Evolutionary conservation across 129 eudicot genomes (phyloP).

Genomic region (Lonicera japonica): DNA sequence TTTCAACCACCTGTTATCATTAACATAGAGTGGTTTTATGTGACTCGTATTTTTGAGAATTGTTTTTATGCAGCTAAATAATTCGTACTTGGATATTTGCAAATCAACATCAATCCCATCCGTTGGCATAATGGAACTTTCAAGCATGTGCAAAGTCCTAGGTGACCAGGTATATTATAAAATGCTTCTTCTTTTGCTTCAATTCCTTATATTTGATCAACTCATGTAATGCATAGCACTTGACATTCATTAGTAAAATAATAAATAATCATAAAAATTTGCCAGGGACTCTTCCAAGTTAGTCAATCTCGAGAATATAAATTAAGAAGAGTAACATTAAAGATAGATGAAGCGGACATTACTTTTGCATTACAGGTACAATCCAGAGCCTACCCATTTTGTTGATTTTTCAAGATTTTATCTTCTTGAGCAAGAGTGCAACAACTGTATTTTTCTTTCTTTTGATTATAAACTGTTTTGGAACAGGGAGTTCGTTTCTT

Average conservation of each 20-base stretch:
- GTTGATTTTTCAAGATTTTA: too few relatives aligned
- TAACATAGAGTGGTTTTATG: neutral
- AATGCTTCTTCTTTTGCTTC: neutral
- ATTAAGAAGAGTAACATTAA: constrained; percentile 62
- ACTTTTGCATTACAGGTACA: constrained; percentile 86
- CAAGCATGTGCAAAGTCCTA: constrained; percentile 89
- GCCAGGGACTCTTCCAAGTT: constrained; percentile 80
- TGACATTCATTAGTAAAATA: neutral
- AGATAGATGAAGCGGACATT: constrained; percentile 83
- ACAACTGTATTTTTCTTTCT: neutral
- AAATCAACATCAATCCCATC: constrained; percentile 76
- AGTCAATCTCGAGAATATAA: constrained; percentile 80
- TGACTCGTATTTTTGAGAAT: constrained; percentile 1
- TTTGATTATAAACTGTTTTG: constrained; percentile 1
- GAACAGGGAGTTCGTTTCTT: constrained; percentile 78
- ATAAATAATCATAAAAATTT: too few relatives aligned
- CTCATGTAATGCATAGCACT: too few relatives aligned
- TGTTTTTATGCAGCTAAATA: constrained; percentile 70
- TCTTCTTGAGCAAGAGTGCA: neutral
- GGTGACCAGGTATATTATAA: constrained; percentile 74
- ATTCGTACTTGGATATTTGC: constrained; percentile 68
- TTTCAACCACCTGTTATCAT: too few relatives aligned
- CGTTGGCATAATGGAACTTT: constrained; percentile 65
- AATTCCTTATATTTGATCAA: neutral
- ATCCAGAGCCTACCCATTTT: neutral